Evolutionary conservation across 306 rosid genomes (phyloP).

Genomic region (Corylus avellana): DNA sequence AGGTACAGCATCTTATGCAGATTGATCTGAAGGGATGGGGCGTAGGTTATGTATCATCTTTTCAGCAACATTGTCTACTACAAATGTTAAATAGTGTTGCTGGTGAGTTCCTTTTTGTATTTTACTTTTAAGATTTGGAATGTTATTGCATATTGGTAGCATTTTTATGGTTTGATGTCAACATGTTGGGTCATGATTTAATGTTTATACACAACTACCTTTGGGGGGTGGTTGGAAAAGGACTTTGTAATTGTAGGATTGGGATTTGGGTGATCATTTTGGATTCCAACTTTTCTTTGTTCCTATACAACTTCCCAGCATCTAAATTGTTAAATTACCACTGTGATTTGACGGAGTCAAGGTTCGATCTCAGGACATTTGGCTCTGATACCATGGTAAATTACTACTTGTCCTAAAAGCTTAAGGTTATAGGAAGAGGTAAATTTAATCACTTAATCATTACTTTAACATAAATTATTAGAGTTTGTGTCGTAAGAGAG

Average conservation of each 20-base stretch:
- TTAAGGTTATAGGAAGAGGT: no score
- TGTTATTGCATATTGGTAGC: not conserved
- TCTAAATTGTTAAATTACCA: not conserved
- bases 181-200: not conserved
- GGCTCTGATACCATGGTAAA: no score
- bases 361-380: no score
- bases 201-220: not conserved
- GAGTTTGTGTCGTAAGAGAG: not conserved
- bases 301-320: not conserved
- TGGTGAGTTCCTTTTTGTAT: conserved; percentile 56
- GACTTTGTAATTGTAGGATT: not conserved
- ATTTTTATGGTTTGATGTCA: conserved; percentile 7
- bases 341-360: no score
- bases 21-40: conserved; percentile 99
- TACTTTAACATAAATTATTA: not conserved
- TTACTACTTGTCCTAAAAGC: no score
- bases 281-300: not conserved
- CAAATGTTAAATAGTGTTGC: conserved; percentile 97
- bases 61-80: conserved; percentile 97
- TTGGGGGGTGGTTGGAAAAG: not conserved
- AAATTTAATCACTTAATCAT: no score
- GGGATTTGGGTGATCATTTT: not conserved
- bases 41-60: conserved; percentile 80
- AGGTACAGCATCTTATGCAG: conserved; percentile 99
- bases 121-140: not conserved